These are phyloP conservation scores for Albophoma yamanashiensis DNA, from an alignment of 2,329 filamentous ascomycete species.

Conservation along the genomic window DNA sequence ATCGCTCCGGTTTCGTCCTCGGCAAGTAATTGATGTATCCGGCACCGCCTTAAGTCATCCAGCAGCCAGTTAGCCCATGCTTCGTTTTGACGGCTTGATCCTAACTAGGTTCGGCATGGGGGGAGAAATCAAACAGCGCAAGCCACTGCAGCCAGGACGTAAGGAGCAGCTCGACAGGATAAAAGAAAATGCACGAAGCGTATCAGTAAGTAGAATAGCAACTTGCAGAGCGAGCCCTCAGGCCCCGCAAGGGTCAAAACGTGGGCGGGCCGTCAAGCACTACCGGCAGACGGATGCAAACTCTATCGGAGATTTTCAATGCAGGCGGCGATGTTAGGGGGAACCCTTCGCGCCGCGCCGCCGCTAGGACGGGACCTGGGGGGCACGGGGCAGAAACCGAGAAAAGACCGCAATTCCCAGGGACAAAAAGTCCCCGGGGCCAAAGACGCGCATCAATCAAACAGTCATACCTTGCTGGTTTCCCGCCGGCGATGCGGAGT, in stretches of 20 bases:
- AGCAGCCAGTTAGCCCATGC: neutral
- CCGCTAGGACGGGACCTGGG: neutral
- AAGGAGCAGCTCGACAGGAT: neutral
- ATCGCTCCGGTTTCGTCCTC: slow-evolving; percentile 29
- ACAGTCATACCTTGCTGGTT: slow-evolving; percentile 30
- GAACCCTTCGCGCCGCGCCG: neutral
- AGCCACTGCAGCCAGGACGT: neutral
- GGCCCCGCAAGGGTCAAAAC: neutral
- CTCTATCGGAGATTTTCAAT: neutral
- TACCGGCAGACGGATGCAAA: neutral
- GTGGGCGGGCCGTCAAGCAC: neutral
- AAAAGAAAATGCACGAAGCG: neutral
- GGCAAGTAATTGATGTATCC: slow-evolving; percentile 43
- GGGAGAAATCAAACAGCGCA: neutral
- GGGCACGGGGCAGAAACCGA: neutral
- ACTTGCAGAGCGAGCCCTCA: neutral
- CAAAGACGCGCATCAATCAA: neutral
- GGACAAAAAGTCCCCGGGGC: neutral
- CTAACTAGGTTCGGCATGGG: neutral
- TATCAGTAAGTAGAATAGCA: neutral
- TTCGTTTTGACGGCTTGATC: neutral
- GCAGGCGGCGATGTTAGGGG: neutral
- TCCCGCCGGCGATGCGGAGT: slow-evolving; percentile 24
- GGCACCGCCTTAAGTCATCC: neutral
- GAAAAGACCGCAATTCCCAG: neutral